Base-by-base conservation (phyloP, 2,329 filamentous ascomycete genomes). In the Pseudocercospora fuligena region DNA sequence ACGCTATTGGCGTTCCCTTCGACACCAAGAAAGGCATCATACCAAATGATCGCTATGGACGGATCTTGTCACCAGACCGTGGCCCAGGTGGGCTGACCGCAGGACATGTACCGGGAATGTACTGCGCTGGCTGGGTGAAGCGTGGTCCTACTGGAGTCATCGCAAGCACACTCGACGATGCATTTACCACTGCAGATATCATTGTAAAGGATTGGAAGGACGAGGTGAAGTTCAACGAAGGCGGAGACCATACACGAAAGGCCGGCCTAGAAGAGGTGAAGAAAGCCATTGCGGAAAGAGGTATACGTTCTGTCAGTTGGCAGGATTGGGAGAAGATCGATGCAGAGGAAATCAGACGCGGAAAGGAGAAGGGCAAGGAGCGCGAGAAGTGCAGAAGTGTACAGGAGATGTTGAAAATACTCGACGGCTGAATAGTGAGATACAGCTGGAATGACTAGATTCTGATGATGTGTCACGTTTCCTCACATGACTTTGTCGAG, bases 121-220 rank as follows among this genome's bases (percentile, higher is more conserved):
- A 99, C 80, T 97, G 93, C 71, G 92, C 94, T 16, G 95, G 95
- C 0, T 99, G 95, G 95, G 93, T 97, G 9, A 98, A 98, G 82
- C 88, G 91, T 40, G 95, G 95, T 0, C 94, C 95, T 0, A 97
- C 93, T 0, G 95, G 95, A 2, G 94, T 98, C 3, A 99, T 99
- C 77, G 94, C 94, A 1, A 93, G 90, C 31, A 99, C 95, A 0
- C 97, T 99, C 93, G 88, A 91, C 66, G 95, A 99, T 78, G 94
- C 95, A 0, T 99, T 98, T 74, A 86, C 87, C 8, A 97, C 93
- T 0, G 95, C 89, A 0, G 94, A 97, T 76, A 88, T 90, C 2
- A 91, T 99, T 69, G 87, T 87, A 0, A 81, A 86, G n/a, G 95
- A 99, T 76, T 94, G 93, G 90, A 75, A 81, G 59, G 75, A 77